Base-by-base conservation (phyloP, 495 filamentous ascomycete genomes). In the Annulohypoxylon bovei region DNA sequence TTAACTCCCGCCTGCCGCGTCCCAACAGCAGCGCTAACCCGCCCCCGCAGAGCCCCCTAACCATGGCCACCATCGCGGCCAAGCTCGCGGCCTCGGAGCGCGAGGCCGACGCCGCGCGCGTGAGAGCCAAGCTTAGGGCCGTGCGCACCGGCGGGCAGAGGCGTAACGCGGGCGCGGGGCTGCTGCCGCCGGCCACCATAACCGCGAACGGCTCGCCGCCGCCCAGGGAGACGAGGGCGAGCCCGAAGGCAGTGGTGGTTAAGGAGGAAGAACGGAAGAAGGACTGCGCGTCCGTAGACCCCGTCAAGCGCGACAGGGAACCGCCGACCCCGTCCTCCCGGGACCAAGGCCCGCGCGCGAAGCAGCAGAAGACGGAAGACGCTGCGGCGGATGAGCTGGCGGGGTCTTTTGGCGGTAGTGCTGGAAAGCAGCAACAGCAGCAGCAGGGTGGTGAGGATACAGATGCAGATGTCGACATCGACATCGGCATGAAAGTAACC, bases 1-100 rank as follows among this genome's bases (percentile, higher is more conserved):
- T 14, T 62, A 77, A 2, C 58, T 65, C 82, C 0, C 81, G 81
- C 33, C 78, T 84, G 0, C 81, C 82, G 0, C 72, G 82, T 0
- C 81, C 79, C 6, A 73, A 79, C 1, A 72, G 61, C 1, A 70
- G 56, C 11, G 73, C 59, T 4, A 70, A 68, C 18, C 76, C 76
- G 4, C 71, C 76, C 6, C 76, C 79, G n/a, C 82, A 86, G 66
- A 83, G 79, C 18, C 84, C 84, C 0, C 65, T 88, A 1, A 83
- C 77, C 30, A 85, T 87, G 80, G 81, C 83, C 18, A 81, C 81
- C 32, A 88, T 88, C 54, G 80, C 83, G 1, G 86, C 84, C 12
- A 88, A 87, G 63, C 79, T 87, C 0, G 86, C 83, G 3, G 86
- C 86, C 6, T 83, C 84, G 2, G 86, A 87, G 54, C 78, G 85